Evolutionary conservation across 1,139 yeast genomes (phyloP).

Genomic region (Pichia sp.): DNA sequence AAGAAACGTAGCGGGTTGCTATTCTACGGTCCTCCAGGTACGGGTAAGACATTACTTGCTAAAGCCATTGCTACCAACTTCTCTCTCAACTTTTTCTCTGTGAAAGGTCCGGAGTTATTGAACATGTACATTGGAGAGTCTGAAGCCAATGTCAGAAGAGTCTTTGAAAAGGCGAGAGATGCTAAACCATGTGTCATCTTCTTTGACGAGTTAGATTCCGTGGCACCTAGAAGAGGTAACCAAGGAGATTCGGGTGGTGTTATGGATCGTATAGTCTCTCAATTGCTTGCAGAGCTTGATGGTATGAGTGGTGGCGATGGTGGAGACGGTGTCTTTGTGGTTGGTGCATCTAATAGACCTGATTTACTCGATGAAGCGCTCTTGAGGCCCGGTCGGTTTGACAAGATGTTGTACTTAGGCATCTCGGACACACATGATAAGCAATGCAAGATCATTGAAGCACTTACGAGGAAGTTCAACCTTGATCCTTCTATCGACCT

Average conservation of each 20-base stretch:
- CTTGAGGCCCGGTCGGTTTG: conserved; percentile 92
- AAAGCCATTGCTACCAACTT: conserved; percentile 96
- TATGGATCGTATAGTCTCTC: conserved; percentile 97
- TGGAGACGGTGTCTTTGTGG: conserved; percentile 86
- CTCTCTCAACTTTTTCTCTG: conserved; percentile 88
- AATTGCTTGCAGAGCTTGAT: conserved; percentile 85
- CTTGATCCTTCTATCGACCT: conserved; percentile 58
- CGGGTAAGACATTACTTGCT: conserved; percentile 91
- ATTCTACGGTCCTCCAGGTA: conserved; percentile 98
- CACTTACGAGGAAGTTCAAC: conserved; percentile 78
- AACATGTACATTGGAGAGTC: conserved; percentile 99
- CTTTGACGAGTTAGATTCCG: conserved; percentile 95
- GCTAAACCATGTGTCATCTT: conserved; percentile 97
- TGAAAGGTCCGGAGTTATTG: conserved; percentile 89
- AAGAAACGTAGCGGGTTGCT: conserved; percentile 91
- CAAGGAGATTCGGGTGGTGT: conserved; percentile 99
- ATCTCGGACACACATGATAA: conserved; percentile 87
- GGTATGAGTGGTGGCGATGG: conserved; percentile 79
- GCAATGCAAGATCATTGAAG: conserved; percentile 78
- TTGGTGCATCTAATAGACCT: conserved; percentile 96
- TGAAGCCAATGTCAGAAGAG: conserved; percentile 92
- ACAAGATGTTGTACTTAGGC: conserved; percentile 88
- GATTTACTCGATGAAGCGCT: conserved; percentile 91
- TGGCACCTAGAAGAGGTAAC: conserved; percentile 96
- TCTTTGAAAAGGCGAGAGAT: conserved; percentile 89